These are phyloP conservation scores for Stellera chamaejasme DNA, from an alignment of 345 rosid genomes.

Conservation along the genomic window DNA sequence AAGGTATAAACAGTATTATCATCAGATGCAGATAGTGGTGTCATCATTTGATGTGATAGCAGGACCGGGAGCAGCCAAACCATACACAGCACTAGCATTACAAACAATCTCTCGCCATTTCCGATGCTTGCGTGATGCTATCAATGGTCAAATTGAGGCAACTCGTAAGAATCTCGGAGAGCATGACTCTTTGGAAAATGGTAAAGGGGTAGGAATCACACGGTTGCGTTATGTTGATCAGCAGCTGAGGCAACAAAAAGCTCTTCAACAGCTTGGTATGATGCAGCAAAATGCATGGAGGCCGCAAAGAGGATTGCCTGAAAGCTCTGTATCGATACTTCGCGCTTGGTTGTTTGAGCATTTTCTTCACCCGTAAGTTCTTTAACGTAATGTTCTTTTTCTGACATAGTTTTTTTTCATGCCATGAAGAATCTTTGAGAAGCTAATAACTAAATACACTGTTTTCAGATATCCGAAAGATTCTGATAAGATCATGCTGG, in stretches of 20 bases:
- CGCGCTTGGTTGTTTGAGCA: slow-evolving; percentile 99
- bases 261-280: slow-evolving; percentile 88
- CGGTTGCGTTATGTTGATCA: slow-evolving; percentile 88
- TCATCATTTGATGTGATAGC: slow-evolving; percentile 88
- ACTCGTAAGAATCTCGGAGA: slow-evolving; percentile 75
- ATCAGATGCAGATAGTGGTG: slow-evolving; percentile 94
- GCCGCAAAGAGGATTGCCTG: slow-evolving; percentile 96
- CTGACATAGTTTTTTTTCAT: neutral
- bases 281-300: slow-evolving; percentile 91
- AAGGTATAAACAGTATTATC: slow-evolving; percentile 87
- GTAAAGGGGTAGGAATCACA: slow-evolving; percentile 63
- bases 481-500: slow-evolving; percentile 94
- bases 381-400: neutral
- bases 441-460: neutral
- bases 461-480: slow-evolving; percentile 84
- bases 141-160: slow-evolving; percentile 58
- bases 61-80: slow-evolving; percentile 83
- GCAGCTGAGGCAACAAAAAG: slow-evolving; percentile 88
- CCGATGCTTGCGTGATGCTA: slow-evolving; percentile 83
- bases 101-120: slow-evolving; percentile 96
- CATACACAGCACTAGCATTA: slow-evolving; percentile 82
- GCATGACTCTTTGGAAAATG: slow-evolving; percentile 53
- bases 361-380: slow-evolving; percentile 91
- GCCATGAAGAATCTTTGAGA: neutral
- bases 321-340: slow-evolving; percentile 79